phyloP scores from a whole-genome alignment of 106 monocot genomes.

The Apostasia shenzhenica region DNA sequence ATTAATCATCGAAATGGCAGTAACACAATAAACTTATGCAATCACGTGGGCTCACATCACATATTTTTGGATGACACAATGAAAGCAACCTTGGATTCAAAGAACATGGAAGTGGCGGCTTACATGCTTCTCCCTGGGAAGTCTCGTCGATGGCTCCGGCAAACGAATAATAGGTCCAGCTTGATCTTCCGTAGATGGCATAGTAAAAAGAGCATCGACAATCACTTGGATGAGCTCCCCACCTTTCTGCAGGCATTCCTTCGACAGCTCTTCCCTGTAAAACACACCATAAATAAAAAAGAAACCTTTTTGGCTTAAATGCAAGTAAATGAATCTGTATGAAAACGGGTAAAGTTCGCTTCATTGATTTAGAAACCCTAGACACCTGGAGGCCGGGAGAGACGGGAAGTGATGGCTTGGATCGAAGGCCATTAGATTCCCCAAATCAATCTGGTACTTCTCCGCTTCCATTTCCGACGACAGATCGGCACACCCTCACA shows the following conservation, averaged over 20 bases:
- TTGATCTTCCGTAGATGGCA: slow-evolving; percentile 48
- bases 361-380: background rate
- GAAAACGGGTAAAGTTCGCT: background rate
- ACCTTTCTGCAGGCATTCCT: slow-evolving; percentile 45
- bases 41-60: no score
- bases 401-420: slow-evolving; percentile 49
- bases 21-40: no score
- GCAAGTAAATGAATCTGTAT: background rate
- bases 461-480: slow-evolving; percentile 14
- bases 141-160: slow-evolving; percentile 41
- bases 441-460: slow-evolving; percentile 58
- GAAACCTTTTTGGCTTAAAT: background rate
- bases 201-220: slow-evolving; percentile 52
- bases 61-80: no score
- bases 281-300: background rate
- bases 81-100: no score
- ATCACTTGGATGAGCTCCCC: slow-evolving; percentile 63
- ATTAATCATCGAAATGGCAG: no score
- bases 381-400: slow-evolving; percentile 37
- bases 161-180: slow-evolving; percentile 60
- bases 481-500: no score
- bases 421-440: slow-evolving; percentile 80
- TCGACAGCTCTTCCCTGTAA: slow-evolving; percentile 44
- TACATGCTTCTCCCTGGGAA: slow-evolving; percentile 87
- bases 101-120: background rate